Base-by-base conservation (phyloP, 208 protist species). In the Leishmania aethiopica region DNA sequence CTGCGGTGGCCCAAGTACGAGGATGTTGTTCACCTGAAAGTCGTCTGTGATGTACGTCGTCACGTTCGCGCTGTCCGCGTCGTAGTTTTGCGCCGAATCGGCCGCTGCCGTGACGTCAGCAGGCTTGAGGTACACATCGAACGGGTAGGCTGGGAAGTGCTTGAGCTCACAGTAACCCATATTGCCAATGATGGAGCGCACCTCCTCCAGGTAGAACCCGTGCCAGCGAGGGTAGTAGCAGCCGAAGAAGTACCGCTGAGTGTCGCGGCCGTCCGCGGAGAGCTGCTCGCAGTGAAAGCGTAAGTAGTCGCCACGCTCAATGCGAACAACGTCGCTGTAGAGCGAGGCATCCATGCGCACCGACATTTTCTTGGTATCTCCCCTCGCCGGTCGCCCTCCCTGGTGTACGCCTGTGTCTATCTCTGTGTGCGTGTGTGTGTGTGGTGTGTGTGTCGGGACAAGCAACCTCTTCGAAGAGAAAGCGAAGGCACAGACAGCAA, bases 181-280 rank as follows among this genome's bases (percentile, higher is more conserved):
- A 45, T 92, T 92, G 76, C 91, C 92, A 25, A 96, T 91, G n/a
- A 97, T 75, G 17, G 90, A 86, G 66, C 94, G 92, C 83, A 97
- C 89, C 91, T 98, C 96, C 71, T 98, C 93, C 3, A 98, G 59
- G 89, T 97, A 97, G 70, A 98, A 95, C 51, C 88, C 91, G 51
- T 94, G 93, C 93, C 93, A 98, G 49, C 96, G 93, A 10, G 96
- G 96, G 82, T 95, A 97, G 86, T 97, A 98, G 81, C 87, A 91
- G 42, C 96, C 96, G 37, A 95, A 93, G 84, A 98, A 98, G 84
- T 96, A 97, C 7, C 96, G 94, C 75, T 94, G 83, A 71, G 90
- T 89, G 80, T 98, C 96, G 13, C 80, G 78, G 51, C 83, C 85
- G 75, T 88, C 64, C 45, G 96, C 88, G 0, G 90, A 96, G 62